Evolutionary conservation across 2,329 filamentous ascomycete genomes (phyloP).

Genomic region (Decorospora gaudefroyi): DNA sequence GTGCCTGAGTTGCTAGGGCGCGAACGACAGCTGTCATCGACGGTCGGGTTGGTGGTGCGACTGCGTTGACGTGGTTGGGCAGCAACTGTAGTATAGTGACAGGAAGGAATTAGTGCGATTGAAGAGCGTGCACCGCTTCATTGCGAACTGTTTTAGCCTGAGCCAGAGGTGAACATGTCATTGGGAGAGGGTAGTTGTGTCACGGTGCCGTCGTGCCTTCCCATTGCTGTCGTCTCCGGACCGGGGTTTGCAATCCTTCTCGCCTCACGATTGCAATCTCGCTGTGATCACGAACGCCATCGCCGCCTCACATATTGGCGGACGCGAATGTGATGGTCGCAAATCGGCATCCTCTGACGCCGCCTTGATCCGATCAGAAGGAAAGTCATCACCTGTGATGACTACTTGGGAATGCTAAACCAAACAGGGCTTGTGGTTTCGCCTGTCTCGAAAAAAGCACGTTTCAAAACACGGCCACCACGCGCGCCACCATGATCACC

Average conservation of each 20-base stretch:
- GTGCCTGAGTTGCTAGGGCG: conserved; percentile 23
- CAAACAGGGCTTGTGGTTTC: conserved; percentile 10
- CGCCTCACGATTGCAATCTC: conserved; percentile 21
- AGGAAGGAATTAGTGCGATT: conserved; percentile 22
- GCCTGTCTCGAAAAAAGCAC: conserved; percentile 10
- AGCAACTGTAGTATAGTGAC: conserved; percentile 33
- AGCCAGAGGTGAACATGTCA: conserved; percentile 4
- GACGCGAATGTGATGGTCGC: conserved; percentile 5
- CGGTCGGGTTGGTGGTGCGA: conserved; percentile 17
- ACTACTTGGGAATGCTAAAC: conserved; percentile 9
- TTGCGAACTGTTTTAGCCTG: conserved; percentile 10
- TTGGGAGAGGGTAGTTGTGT: conserved; percentile 12
- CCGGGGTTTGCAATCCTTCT: conserved; percentile 16
- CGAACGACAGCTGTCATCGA: conserved; percentile 29
- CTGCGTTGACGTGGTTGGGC: conserved; percentile 24
- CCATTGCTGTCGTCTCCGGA: conserved; percentile 1
- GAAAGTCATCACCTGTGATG: conserved; percentile 9
- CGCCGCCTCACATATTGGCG: conserved; percentile 21
- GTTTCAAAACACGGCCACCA: conserved; percentile 12
- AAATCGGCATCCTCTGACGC: conserved; percentile 1
- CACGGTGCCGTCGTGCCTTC: conserved; percentile 8
- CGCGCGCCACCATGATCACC: conserved; percentile 11
- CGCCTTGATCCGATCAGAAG: conserved; percentile 8
- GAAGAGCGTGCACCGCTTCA: conserved; percentile 23
- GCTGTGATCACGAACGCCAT: conserved; percentile 10